Percentiles rank a stretch among this genome's conserved stretches.
Conservation (phyloP, 2,329 filamentous ascomycete species). For the Alternaria sp. region DNA sequence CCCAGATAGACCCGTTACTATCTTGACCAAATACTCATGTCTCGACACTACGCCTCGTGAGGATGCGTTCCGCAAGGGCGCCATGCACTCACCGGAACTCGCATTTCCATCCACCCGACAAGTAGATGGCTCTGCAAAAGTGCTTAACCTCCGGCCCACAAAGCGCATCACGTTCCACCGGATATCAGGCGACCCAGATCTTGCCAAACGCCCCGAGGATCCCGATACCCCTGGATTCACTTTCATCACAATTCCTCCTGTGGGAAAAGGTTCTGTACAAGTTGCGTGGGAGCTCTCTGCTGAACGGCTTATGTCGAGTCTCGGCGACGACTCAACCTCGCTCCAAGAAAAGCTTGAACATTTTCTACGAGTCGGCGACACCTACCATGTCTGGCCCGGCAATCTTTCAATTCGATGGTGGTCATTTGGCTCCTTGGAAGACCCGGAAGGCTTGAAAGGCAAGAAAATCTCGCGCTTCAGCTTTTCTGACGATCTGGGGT, state of each 20-base stretch:
- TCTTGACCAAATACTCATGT: slow-evolving; percentile 16
- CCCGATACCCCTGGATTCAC: slow-evolving; percentile 14
- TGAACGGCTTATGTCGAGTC: slow-evolving; percentile 10
- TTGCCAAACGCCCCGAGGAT: slow-evolving; percentile 12
- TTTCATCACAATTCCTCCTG: slow-evolving; percentile 14
- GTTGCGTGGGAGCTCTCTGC: slow-evolving; percentile 11
- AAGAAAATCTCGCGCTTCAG: slow-evolving; percentile 17
- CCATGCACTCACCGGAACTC: slow-evolving; percentile 13
- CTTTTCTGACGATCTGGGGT: slow-evolving; percentile 10
- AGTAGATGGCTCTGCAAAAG: slow-evolving; percentile 13
- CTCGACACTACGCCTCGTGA: slow-evolving; percentile 14
- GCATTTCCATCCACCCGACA: slow-evolving; percentile 6
- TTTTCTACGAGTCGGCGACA: slow-evolving; percentile 14
- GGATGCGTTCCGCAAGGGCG: slow-evolving; percentile 13
- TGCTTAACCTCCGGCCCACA: slow-evolving; percentile 12
- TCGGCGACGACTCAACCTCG: slow-evolving; percentile 8
- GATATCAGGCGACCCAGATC: slow-evolving; percentile 14
- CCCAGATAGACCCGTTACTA: slow-evolving; percentile 12
- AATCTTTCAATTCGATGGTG: slow-evolving; percentile 14
- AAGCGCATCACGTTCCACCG: slow-evolving; percentile 9
- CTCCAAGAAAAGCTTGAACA: slow-evolving; percentile 13
- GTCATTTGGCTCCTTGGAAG: slow-evolving; percentile 17
- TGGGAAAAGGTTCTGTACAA: slow-evolving; percentile 11
- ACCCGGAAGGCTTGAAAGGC: slow-evolving; percentile 11
- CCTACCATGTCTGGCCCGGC: slow-evolving; percentile 10